These are phyloP conservation scores for Tolypocladium nubicola DNA, from an alignment of 2,329 filamentous ascomycete genomes.

Conservation along the genomic window DNA sequence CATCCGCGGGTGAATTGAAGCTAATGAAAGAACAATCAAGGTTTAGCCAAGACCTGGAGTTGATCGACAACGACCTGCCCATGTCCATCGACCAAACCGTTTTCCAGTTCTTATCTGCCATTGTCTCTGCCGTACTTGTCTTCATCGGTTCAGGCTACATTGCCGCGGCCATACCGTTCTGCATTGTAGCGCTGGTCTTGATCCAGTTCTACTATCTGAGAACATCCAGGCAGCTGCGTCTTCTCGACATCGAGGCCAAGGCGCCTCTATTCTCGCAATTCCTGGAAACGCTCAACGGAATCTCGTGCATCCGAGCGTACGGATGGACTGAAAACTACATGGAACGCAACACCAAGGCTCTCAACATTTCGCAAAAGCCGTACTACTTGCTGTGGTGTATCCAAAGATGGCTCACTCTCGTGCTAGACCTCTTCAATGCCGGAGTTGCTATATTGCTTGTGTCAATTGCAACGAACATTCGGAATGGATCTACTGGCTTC, in stretches of 20 bases:
- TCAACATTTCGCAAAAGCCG: constrained; percentile 23
- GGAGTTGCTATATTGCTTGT: constrained; percentile 35
- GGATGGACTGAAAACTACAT: constrained; percentile 14
- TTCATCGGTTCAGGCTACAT: constrained; percentile 34
- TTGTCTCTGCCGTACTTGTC: constrained; percentile 27
- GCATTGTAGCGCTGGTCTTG: constrained; percentile 10
- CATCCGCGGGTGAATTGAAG: background rate
- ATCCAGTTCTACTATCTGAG: constrained; percentile 19
- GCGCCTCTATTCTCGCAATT: constrained; percentile 18
- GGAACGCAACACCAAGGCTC: constrained; percentile 8
- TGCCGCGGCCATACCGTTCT: constrained; percentile 32
- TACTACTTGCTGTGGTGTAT: constrained; percentile 34
- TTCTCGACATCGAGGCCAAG: constrained; percentile 19
- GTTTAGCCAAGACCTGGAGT: constrained; percentile 29
- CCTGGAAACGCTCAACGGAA: constrained; percentile 13
- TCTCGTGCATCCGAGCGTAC: constrained; percentile 22
- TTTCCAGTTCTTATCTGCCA: constrained; percentile 8
- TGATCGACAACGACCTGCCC: constrained; percentile 26
- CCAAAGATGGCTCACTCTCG: constrained; percentile 37
- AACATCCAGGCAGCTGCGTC: constrained; percentile 19
- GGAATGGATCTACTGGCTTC: constrained; percentile 13
- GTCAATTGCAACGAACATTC: constrained; percentile 26
- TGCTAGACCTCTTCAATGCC: constrained; percentile 34
- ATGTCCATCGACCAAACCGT: constrained; percentile 14
- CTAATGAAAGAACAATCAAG: constrained; percentile 4